Evolutionary conservation across 805 yeast genomes (phyloP).

Genomic region (Metschnikowia continentalis): DNA sequence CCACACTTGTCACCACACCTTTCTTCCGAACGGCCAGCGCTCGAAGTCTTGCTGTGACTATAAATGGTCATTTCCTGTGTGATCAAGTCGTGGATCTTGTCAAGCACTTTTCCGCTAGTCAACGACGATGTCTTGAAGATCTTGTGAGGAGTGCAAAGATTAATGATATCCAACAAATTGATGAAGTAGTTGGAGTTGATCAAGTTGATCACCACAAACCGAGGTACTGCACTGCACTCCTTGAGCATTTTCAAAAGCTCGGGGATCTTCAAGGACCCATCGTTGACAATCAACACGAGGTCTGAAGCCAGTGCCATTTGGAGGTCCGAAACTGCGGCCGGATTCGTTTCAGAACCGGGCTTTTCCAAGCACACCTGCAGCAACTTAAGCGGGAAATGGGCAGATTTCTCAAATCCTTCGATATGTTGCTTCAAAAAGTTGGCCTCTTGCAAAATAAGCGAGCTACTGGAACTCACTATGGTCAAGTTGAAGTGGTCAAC

Average conservation of each 20-base stretch:
- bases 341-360: background rate
- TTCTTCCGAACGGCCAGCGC: background rate
- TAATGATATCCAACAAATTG: conserved; percentile 36
- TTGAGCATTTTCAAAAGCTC: conserved; percentile 20
- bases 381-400: background rate
- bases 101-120: conserved; percentile 21
- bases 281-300: conserved; percentile 34
- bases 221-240: conserved; percentile 17
- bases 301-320: conserved; percentile 22
- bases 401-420: background rate
- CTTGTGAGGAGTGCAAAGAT: conserved; percentile 31
- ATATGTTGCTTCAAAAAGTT: conserved; percentile 11
- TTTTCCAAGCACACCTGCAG: conserved; percentile 1
- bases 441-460: conserved; percentile 18
- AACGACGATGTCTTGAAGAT: conserved; percentile 38
- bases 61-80: conserved; percentile 20
- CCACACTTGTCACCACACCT: background rate
- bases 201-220: conserved; percentile 34
- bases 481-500: conserved; percentile 18
- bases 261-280: conserved; percentile 31
- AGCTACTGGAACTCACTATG: conserved; percentile 19
- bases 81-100: conserved; percentile 26
- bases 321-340: conserved; percentile 15
- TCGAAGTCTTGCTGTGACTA: background rate
- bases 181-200: conserved; percentile 38